Base-by-base conservation (phyloP, 768 basidiomycete genomes). In the Lactarius vividus region DNA sequence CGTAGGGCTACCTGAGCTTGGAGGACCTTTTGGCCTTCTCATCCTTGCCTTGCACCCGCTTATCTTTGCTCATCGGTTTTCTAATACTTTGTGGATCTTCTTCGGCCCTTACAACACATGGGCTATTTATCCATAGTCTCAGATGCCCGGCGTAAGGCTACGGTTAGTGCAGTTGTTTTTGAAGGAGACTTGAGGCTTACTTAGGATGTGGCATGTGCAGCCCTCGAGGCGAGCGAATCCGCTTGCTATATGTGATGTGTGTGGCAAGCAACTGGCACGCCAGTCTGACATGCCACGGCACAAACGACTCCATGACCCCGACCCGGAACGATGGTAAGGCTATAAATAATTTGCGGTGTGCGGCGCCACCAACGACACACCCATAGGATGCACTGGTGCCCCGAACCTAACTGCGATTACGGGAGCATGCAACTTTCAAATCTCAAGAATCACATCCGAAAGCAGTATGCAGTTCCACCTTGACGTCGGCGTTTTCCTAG, bases 211-310 rank as follows among this genome's bases (percentile, higher is more conserved):
- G 37, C 15, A 46, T 59, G 18, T 23, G 11, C 29, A 62, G 57
- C 35, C 60, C 13, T 71, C 18, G 29, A 65, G 33, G 9, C 52
- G 18, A 55, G 55, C 33, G 35, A 64, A 56, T 10, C 9, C 33
- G 10, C 61, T 60, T n/a, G 52, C 61, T 20, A 61, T 18, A 37
- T 69, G 70, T 55, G 59, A 63, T 37, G 15, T 71, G 18, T 73
- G 72, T 63, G 66, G 61, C 55, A 67, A 63, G 35, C 60, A 56
- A 16, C 31, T 73, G 28, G 66, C 67, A 54, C 72, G 72, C 8
- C 57, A 63, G 29, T 64, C 66, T 33, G 72, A 73, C 55, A 62
- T 73, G 44, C 57, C 70, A 23, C 72, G 72, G 13, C 72, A 73
- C 63, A 72, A 72, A 63, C 65, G 64, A 54, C 56, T 65, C 23